phyloP scores from a whole-genome alignment of 1,284 basidiomycete genomes.

The Earliella scabrosa region DNA sequence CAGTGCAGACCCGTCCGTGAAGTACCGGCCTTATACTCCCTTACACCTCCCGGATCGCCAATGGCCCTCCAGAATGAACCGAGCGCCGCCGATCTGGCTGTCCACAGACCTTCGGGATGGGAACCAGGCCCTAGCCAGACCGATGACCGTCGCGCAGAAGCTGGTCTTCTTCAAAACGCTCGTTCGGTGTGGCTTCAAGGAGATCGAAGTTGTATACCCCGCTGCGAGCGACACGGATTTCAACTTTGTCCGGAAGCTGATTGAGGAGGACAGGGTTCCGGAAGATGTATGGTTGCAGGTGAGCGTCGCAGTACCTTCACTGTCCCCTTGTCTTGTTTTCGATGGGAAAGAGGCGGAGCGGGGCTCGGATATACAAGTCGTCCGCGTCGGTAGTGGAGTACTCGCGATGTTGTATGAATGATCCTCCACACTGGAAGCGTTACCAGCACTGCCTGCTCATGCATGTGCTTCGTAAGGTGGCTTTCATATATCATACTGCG shows the following conservation, averaged over 20 bases:
- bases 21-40: constrained; percentile 88
- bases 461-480: neutral
- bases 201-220: constrained; percentile 96
- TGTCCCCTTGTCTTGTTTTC: neutral
- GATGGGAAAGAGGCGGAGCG: too few relatives aligned
- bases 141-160: constrained; percentile 96
- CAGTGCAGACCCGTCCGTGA: constrained; percentile 83
- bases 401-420: neutral
- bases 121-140: constrained; percentile 94
- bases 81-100: constrained; percentile 91
- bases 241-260: constrained; percentile 87
- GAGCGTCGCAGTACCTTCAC: constrained; percentile 31
- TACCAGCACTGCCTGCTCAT: too few relatives aligned
- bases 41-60: constrained; percentile 81
- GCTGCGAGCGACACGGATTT: constrained; percentile 98
- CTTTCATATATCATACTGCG: neutral
- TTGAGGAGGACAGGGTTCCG: constrained; percentile 85
- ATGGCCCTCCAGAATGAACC: constrained; percentile 91
- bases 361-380: too few relatives aligned
- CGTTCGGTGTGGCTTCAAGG: constrained; percentile 92
- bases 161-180: constrained; percentile 91
- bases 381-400: too few relatives aligned
- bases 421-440: neutral
- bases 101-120: constrained; percentile 98
- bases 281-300: constrained; percentile 99